These are phyloP conservation scores for Hamigera avellanea DNA, from an alignment of 495 filamentous ascomycete species.

Conservation along the genomic window DNA sequence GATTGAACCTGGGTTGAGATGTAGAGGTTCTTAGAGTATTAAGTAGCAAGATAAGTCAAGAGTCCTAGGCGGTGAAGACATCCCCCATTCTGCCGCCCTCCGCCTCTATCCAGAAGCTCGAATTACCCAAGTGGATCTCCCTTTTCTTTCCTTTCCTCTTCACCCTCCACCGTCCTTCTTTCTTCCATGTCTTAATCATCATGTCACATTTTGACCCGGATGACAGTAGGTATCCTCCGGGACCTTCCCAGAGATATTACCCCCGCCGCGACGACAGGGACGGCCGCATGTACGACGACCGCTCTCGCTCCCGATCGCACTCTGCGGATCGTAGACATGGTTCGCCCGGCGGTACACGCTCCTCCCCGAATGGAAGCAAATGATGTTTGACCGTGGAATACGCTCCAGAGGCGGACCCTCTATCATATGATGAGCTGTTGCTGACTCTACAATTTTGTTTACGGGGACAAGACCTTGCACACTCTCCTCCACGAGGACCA, in stretches of 20 bases:
- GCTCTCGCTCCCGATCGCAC: conserved; percentile 25
- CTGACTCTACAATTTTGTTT: conserved; percentile 14
- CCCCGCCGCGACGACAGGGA: conserved; percentile 27
- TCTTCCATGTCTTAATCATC: background rate
- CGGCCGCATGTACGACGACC: conserved; percentile 40
- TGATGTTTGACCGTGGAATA: conserved; percentile 5
- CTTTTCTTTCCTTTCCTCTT: background rate
- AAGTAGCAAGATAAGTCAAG: no score
- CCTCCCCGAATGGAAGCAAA: conserved; percentile 31
- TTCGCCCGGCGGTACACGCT: conserved; percentile 33
- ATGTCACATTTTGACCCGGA: conserved; percentile 26
- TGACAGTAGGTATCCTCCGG: conserved; percentile 17
- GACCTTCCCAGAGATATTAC: conserved; percentile 15
- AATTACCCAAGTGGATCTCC: no score
- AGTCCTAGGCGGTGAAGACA: background rate
- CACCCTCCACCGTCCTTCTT: background rate
- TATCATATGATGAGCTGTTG: conserved; percentile 4
- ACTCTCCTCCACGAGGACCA: conserved; percentile 29
- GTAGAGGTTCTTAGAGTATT: no score
- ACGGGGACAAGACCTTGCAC: conserved; percentile 22
- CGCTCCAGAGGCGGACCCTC: conserved; percentile 4
- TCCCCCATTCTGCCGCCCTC: background rate
- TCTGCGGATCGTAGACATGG: conserved; percentile 12
- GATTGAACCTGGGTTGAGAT: no score
- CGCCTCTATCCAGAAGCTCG: background rate